These are phyloP conservation scores for Geotrichum fermentans DNA, from an alignment of 1,139 yeast genomes.

Conservation along the genomic window DNA sequence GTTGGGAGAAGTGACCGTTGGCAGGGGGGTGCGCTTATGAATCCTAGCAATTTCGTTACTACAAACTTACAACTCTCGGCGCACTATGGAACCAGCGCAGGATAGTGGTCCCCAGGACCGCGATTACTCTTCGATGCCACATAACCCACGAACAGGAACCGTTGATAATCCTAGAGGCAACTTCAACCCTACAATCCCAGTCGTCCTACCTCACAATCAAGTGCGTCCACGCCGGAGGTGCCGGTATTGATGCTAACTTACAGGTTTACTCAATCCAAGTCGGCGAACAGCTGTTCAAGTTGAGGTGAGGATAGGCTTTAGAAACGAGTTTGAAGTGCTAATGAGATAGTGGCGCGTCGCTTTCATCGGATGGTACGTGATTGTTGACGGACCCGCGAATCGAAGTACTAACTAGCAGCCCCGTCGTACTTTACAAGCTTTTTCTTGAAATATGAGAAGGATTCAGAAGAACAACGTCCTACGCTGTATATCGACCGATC, in stretches of 20 bases:
- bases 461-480: conserved; percentile 33
- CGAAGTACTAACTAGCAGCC: conserved; percentile 39
- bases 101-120: too few relatives aligned
- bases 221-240: background rate
- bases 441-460: conserved; percentile 34
- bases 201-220: conserved; percentile 56
- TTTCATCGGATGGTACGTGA: conserved; percentile 66
- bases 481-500: conserved; percentile 68
- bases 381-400: conserved; percentile 40
- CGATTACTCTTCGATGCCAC: conserved; percentile 15
- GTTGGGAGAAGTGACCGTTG: too few relatives aligned
- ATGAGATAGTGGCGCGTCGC: conserved; percentile 70
- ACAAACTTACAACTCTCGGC: too few relatives aligned
- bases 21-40: too few relatives aligned
- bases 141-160: conserved; percentile 16
- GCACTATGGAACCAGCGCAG: too few relatives aligned
- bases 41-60: too few relatives aligned
- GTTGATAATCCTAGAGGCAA: conserved; percentile 24
- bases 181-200: conserved; percentile 51
- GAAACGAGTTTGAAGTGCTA: too few relatives aligned
- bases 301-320: too few relatives aligned
- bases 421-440: conserved; percentile 51
- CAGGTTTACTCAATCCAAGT: conserved; percentile 68
- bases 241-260: too few relatives aligned
- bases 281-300: conserved; percentile 47